Base-by-base conservation (phyloP, 2,329 filamentous ascomycete genomes). In the Lecanicillium sp. region DNA sequence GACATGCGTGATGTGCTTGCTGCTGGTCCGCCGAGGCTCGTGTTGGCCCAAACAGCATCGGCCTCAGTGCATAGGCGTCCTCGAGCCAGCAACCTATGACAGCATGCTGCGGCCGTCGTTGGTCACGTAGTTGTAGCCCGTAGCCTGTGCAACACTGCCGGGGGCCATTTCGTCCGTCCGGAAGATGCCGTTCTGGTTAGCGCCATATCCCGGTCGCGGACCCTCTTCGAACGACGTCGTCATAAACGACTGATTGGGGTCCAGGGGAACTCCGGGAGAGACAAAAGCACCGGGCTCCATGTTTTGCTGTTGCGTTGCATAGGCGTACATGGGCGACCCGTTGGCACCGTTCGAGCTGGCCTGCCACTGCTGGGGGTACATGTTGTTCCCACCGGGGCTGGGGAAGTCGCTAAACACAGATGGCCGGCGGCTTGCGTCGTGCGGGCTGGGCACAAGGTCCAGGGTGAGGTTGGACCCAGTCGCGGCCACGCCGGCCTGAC, bases 391-490 rank as follows among this genome's bases (percentile, higher is more conserved):
- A 6, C 68, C 60, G 4, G 72, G 62, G 29, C 61, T 67, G 20
- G 62, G 56, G 37, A 74, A 78, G n/a, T 78, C 75, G 24, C 69
- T 64, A 14, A 76, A 63, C 3, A 67, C 58, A 0, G 74, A 74
- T 0, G 73, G 62, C 15, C 74, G 68, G 24, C 75, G 67, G 52
- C 68, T 68, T 1, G 64, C 55, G 30, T 73, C 71, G 44, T 77
- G 72, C 2, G 71, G 60, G 30, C 62, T 67, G 1, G 70, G 55
- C 5, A 74, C 69, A 53, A 77, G 65, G 29, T 77, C 73, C 17
- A 78, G 59, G 2, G 68, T 57, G 9, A 78, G 60, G 27, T 60
- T 58, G 10, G 60, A 56, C 15, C 59, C 61, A 5, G 60, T 52
- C 9, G 62, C 54, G 29, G 67, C 67, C 7, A 70, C 66, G 27